phyloP scores from a whole-genome alignment of 2,329 filamentous ascomycete species.

The Cercospora citrullina region DNA sequence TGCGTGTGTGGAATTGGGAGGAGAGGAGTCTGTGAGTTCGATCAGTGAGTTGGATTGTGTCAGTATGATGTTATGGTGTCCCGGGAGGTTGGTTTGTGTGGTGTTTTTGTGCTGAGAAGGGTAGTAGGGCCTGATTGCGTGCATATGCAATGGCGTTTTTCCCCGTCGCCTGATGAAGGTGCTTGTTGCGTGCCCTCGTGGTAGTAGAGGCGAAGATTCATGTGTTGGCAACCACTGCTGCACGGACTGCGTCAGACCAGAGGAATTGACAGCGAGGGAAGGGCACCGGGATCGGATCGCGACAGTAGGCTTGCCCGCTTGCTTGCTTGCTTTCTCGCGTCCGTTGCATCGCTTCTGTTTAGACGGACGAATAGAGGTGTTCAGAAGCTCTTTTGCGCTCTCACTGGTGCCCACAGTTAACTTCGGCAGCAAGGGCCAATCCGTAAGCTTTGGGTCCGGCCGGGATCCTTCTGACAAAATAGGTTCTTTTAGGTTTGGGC shows the following conservation, averaged over 20 bases:
- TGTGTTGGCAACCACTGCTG: background rate
- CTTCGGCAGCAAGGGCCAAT: conserved; percentile 21
- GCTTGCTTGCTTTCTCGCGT: background rate
- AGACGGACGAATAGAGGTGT: conserved; percentile 19
- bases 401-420: conserved; percentile 24
- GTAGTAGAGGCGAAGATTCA: background rate
- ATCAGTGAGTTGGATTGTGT: background rate
- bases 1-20: conserved; percentile 43
- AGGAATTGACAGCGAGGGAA: background rate
- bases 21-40: conserved; percentile 47
- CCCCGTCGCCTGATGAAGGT: too few species aligned
- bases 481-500: conserved; percentile 27
- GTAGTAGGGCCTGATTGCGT: conserved; percentile 24
- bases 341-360: background rate
- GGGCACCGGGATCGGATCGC: conserved; percentile 9
- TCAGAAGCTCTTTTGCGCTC: conserved; percentile 17
- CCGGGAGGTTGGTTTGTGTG: conserved; percentile 4
- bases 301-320: background rate
- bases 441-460: conserved; percentile 13
- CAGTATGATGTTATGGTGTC: conserved; percentile 2
- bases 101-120: conserved; percentile 16
- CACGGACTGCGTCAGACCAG: conserved; percentile 13
- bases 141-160: conserved; percentile 20
- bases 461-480: background rate
- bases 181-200: background rate